Evolutionary conservation across 1,284 basidiomycete genomes (phyloP).

Genomic region (Phenoliferia sp.): DNA sequence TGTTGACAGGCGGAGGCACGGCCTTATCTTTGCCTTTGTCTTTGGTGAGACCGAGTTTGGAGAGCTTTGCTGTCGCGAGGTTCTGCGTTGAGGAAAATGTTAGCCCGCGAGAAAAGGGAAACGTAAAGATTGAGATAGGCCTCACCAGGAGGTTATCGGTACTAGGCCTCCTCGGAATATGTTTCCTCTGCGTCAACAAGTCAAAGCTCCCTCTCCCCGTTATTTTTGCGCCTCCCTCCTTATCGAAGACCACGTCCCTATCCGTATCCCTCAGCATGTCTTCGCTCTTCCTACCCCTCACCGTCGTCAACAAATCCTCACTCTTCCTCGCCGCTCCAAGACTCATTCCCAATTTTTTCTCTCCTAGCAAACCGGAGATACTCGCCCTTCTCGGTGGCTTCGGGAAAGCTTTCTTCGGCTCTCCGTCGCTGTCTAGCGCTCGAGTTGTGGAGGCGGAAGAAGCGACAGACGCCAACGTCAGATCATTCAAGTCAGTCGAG

Average conservation of each 20-base stretch:
- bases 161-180: constrained; percentile 14
- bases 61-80: constrained; percentile 19
- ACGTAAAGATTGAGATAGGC: too few species aligned
- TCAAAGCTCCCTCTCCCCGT: constrained; percentile 22
- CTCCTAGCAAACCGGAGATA: not conserved
- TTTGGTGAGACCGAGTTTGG: constrained; percentile 7
- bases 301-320: constrained; percentile 24
- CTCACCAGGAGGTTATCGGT: constrained; percentile 26
- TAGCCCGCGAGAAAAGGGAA: not conserved
- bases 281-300: not conserved
- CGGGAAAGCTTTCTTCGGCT: not conserved
- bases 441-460: not conserved
- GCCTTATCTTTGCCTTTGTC: not conserved
- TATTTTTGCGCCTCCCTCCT: too few species aligned
- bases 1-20: not conserved
- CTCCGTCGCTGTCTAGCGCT: not conserved
- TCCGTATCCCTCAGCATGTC: not conserved
- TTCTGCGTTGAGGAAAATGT: not conserved
- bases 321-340: constrained; percentile 20
- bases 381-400: not conserved
- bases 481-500: not conserved
- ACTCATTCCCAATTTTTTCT: constrained; percentile 24
- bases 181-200: constrained; percentile 7
- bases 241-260: not conserved
- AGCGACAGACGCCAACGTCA: not conserved